A percentile compares a stretch with the other conserved stretches of the same genome.
Evolutionary conservation across 371 early-diverging fungal genomes (phyloP).

Genomic region (Mortierella sp.): DNA sequence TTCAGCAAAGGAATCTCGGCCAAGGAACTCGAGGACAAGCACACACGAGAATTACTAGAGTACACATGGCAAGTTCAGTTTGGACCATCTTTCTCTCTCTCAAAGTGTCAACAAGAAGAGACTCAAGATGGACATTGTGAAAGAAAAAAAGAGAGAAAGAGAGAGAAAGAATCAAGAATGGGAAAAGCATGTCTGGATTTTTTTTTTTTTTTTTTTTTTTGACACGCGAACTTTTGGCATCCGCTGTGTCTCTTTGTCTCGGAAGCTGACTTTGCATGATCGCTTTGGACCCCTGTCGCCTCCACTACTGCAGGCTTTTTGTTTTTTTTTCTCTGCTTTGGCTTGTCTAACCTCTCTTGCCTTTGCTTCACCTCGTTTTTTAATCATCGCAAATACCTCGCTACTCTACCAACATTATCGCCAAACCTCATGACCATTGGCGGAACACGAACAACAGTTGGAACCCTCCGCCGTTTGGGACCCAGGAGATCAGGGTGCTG

Average conservation of each 20-base stretch:
- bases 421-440: too few species aligned
- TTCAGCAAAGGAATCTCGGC: conserved; percentile 36
- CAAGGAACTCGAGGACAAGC: conserved; percentile 49
- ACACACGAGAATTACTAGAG: conserved; percentile 46
- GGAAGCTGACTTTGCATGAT: not conserved
- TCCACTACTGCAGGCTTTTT: not conserved
- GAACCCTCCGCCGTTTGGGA: conserved; percentile 52
- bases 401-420: not conserved
- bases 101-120: too few species aligned
- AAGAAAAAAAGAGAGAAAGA: too few species aligned
- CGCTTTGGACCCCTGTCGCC: not conserved
- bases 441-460: conserved; percentile 31
- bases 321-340: not conserved
- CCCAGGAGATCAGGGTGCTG: conserved; percentile 55
- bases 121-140: too few species aligned
- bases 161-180: too few species aligned
- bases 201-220: too few species aligned
- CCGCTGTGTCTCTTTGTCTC: too few species aligned
- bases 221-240: too few species aligned
- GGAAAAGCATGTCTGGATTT: too few species aligned
- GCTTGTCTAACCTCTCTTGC: not conserved
- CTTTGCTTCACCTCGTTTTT: not conserved
- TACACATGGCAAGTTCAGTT: conserved; percentile 41
- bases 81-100: too few species aligned
- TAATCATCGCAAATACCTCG: not conserved